phyloP scores from a whole-genome alignment of 768 basidiomycete species.

The Galerina marginata region DNA sequence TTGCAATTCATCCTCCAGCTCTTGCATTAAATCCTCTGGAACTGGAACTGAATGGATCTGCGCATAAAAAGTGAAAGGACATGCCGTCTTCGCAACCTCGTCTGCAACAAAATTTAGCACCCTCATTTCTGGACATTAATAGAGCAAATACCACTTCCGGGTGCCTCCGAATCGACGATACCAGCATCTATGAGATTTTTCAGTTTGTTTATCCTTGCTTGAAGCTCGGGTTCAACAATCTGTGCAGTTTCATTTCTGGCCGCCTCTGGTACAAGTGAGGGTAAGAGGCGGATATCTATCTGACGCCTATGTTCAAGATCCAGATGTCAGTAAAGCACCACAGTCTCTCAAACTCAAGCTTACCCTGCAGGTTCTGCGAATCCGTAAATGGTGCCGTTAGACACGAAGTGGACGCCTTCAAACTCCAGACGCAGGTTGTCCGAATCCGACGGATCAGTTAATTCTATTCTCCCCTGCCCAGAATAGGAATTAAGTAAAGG shows the following conservation, averaged over 20 bases:
- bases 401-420: slow-evolving; percentile 76
- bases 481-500: slow-evolving; percentile 1
- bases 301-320: slow-evolving; percentile 41
- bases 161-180: slow-evolving; percentile 56
- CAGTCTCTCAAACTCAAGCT: slow-evolving; percentile 19
- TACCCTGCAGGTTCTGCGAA: slow-evolving; percentile 71
- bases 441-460: slow-evolving; percentile 54
- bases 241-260: slow-evolving; percentile 62
- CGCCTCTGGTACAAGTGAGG: slow-evolving; percentile 64
- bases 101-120: slow-evolving; percentile 36
- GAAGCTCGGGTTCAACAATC: slow-evolving; percentile 64
- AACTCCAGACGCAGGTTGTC: slow-evolving; percentile 75
- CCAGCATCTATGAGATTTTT: slow-evolving; percentile 71
- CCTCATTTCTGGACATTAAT: background rate
- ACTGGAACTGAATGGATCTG: slow-evolving; percentile 65
- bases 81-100: slow-evolving; percentile 53
- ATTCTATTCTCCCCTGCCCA: slow-evolving; percentile 70
- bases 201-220: slow-evolving; percentile 60
- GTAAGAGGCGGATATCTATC: slow-evolving; percentile 71
- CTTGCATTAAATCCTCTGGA: slow-evolving; percentile 61
- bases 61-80: slow-evolving; percentile 69
- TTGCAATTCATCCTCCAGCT: slow-evolving; percentile 76
- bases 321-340: background rate
- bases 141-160: slow-evolving; percentile 15
- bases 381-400: slow-evolving; percentile 79